Base-by-base conservation (phyloP, 805 yeast genomes). In the Sugiyamaella boreocaroliniensis region DNA sequence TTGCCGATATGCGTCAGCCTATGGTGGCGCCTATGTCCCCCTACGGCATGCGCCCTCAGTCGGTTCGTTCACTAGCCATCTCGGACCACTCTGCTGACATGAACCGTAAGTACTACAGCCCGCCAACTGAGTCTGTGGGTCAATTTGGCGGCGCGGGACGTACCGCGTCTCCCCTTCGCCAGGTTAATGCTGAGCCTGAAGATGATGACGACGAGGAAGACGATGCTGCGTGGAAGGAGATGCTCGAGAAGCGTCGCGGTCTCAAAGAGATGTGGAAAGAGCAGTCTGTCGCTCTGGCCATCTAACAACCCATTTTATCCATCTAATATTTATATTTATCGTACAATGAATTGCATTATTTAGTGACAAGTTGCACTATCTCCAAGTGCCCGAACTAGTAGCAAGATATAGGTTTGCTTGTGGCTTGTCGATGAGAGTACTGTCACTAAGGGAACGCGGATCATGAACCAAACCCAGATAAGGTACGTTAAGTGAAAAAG, bases 161-260 rank as follows among this genome's bases (percentile, higher is more conserved):
- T 32, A 32, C 37, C 12, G 42, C 32, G 20, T 40, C 54, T n/a
- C 45, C 42, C 18, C 18, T 11, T 15, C 26, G 19, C 43, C 15
- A 14, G n/a, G 47, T 40, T 19, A 43, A n/a, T 46, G 46, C 34
- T 16, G 44, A 42, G 15, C 55, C 54, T 16, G 54, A 54, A 16
- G 64, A 57, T 10, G 63, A 59, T 11, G 62, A 59, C 16, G 62
- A 59, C 16, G 62, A 58, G 10, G 64, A 59, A 10, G 64, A 60
- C 42, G 64, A 60, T 18, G 53, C 48, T 16, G 59, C 55, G 26
- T 60, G 64, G 64, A 48, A 58, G 47, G 60, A 58, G 43, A 59
- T 59, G 62, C 47, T 58, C 37, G 51, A 55, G 46, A 59, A 58
- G 53, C 53, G 62, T 1, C 53, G 53, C 26, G 53, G 55, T 11